Evolutionary conservation across 2,329 filamentous ascomycete genomes (phyloP).

Genomic region (Domatiomyces globalis): DNA sequence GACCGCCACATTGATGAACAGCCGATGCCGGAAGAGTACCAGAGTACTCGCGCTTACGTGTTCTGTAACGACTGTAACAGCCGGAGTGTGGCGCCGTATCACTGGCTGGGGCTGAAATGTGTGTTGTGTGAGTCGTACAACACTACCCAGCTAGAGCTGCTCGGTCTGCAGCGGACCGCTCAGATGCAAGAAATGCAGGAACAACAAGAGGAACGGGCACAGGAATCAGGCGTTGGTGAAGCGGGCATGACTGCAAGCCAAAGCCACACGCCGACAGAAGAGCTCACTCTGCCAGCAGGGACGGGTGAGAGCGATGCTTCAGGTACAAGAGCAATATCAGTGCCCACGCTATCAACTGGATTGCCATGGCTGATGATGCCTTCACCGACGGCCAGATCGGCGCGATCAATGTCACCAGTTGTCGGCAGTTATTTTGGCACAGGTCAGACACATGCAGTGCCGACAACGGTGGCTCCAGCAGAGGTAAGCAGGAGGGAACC

Average conservation of each 20-base stretch:
- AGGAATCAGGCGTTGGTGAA: slow-evolving; percentile 19
- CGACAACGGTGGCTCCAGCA: slow-evolving; percentile 8
- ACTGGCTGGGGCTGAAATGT: slow-evolving; percentile 91
- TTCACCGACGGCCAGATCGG: slow-evolving; percentile 21
- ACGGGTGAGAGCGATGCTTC: slow-evolving; percentile 12
- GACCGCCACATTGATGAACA: slow-evolving; percentile 77
- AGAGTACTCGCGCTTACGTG: slow-evolving; percentile 64
- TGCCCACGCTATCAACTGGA: slow-evolving; percentile 13
- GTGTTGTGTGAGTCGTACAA: slow-evolving; percentile 39
- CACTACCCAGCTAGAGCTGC: slow-evolving; percentile 29
- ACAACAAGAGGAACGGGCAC: slow-evolving; percentile 5
- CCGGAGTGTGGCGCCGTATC: slow-evolving; percentile 73
- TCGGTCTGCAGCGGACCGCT: slow-evolving; percentile 22
- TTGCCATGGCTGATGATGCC: slow-evolving; percentile 23
- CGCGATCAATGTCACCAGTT: slow-evolving; percentile 28
- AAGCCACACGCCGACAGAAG: slow-evolving; percentile 12
- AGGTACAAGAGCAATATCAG: slow-evolving; percentile 17
- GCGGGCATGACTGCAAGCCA: slow-evolving; percentile 17
- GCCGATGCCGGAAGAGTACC: slow-evolving; percentile 80
- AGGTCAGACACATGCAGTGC: slow-evolving; percentile 21
- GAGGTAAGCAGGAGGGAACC: slow-evolving; percentile 25
- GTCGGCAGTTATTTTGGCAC: slow-evolving; percentile 34
- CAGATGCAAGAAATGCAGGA: slow-evolving; percentile 14
- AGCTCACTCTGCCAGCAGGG: slow-evolving; percentile 7
- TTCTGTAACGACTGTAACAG: slow-evolving; percentile 91